A percentile compares a stretch with the other conserved stretches of the same genome.
Evolutionary conservation across 495 filamentous ascomycete genomes (phyloP).

Genomic region (Penicillium roqueforti): DNA sequence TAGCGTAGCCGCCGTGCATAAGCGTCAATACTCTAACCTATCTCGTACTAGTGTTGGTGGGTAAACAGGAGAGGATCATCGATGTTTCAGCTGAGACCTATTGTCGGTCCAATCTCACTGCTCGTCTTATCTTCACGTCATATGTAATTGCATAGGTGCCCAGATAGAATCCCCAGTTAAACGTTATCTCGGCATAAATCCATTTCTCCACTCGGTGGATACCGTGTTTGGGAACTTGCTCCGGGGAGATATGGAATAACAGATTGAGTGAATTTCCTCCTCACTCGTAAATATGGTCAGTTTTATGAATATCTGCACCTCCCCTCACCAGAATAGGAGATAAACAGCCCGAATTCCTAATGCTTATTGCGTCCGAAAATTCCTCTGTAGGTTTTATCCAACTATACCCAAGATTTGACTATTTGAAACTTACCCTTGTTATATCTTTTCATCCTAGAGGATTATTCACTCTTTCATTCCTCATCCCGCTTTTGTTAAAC

Average conservation of each 20-base stretch:
- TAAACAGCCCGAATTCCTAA: not conserved
- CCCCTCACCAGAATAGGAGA: not conserved
- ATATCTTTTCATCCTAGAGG: no score
- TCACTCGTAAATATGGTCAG: not conserved
- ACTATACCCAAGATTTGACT: not conserved
- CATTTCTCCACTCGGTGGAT: not conserved
- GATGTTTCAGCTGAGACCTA: not conserved
- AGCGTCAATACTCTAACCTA: not conserved
- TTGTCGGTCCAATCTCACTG: not conserved
- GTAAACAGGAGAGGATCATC: not conserved
- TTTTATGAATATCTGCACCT: not conserved
- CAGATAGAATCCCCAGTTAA: no score
- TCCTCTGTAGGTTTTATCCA: not conserved
- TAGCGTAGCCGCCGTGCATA: conserved; percentile 6
- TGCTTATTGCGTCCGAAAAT: not conserved
- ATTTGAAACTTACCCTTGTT: not conserved
- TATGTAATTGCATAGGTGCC: not conserved
- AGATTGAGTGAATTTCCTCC: not conserved
- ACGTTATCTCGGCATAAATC: not conserved
- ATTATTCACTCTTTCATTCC: not conserved
- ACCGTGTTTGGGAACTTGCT: not conserved
- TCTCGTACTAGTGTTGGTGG: not conserved
- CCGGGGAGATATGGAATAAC: not conserved
- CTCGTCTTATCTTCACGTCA: not conserved
- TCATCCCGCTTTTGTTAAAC: not conserved